phyloP scores from a whole-genome alignment of 78 protist genomes.

The Bigelowiella natans region DNA sequence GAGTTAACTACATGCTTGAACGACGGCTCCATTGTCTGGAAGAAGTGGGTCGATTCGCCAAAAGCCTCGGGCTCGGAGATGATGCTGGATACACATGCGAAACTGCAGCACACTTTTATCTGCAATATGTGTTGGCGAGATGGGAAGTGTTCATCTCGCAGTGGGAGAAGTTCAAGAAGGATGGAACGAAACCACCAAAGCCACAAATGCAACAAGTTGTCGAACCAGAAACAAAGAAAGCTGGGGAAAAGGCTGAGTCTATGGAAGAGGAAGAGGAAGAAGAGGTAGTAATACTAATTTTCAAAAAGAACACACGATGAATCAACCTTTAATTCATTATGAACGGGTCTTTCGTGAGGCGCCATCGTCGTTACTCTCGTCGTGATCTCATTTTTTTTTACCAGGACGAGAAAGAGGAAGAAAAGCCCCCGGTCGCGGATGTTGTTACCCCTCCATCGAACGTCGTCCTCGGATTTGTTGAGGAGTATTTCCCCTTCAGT shows the following conservation, averaged over 20 bases:
- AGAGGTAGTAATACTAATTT: no score
- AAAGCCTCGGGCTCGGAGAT: conserved; percentile 22
- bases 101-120: conserved; percentile 69
- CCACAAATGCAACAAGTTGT: neutral
- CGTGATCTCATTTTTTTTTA: neutral
- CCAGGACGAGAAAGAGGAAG: neutral
- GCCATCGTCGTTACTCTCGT: no score
- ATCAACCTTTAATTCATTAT: no score
- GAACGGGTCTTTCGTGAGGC: no score
- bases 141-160: conserved; percentile 19
- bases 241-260: neutral
- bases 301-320: neutral
- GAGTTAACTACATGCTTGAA: conserved; percentile 74
- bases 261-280: neutral
- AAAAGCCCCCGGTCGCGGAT: neutral
- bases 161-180: neutral
- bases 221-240: neutral
- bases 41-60: conserved; percentile 54
- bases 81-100: conserved; percentile 78
- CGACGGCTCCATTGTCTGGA: conserved; percentile 54
- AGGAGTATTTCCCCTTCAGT: conserved; percentile 18
- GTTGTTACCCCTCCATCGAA: neutral
- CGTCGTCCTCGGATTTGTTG: neutral
- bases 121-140: conserved; percentile 31
- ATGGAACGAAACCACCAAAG: neutral